Base-by-base conservation (phyloP, 2,329 filamentous ascomycete species). In the Phyllosticta capitalensis region DNA sequence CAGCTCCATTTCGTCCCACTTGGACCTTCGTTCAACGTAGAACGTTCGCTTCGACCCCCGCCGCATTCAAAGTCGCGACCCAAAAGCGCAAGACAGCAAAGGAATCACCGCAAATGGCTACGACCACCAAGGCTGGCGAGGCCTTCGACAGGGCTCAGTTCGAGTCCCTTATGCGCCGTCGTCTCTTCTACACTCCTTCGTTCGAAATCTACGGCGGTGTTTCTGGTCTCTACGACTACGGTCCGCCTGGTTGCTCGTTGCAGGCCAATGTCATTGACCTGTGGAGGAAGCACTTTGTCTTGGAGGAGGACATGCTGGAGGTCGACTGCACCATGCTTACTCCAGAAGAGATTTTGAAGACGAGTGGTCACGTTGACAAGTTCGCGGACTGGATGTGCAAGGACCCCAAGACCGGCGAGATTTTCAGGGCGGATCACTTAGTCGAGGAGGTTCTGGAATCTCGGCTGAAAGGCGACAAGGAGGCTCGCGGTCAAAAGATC, bases 301-400 rank as follows among this genome's bases (percentile, higher is more conserved):
- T 92, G 62, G 87, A 92, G 78, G 90, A 95, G 78, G 87, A 94
- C 71, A 95, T 95, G 89, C 83, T 95, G 66, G 90, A 94, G 76
- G 85, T 96, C 65, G 92, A 96, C 78, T 95, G 90, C 78, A 94
- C 89, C 48, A 94, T 92, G 76, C 76, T 99, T 70, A 99, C 94
- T 49, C 94, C 94, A 33, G 85, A 94, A 69, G 89, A 94, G 54
- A 90, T 99, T 45, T 83, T 99, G 70, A 95, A 97, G 82, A 96
- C 92, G 2, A 77, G 75, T 73, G 94, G 94, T 64, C 94, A 99
- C 77, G 94, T 97, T 65, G 92, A 96, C 75, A 95, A 95, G 76
- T 97, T 97, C 71, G 89, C 90, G 75, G 92, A 97, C 75, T 97
- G 89, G 90, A 96, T 97, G 92, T 96, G 90, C 85, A 96, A 95